These are phyloP conservation scores for Lepiota venenata DNA, from an alignment of 768 basidiomycete genomes.

Conservation along the genomic window DNA sequence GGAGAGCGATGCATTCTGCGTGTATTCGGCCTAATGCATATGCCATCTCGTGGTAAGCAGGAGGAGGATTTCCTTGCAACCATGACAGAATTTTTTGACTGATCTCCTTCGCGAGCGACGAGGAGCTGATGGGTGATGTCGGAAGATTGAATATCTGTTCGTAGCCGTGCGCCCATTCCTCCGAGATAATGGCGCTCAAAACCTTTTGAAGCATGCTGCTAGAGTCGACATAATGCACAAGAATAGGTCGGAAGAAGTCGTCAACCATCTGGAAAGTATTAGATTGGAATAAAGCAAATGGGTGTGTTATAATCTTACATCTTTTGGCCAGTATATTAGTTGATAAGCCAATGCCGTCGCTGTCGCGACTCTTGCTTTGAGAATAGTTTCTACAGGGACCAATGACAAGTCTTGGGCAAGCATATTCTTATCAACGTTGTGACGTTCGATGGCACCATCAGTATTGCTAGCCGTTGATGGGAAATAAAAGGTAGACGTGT, in stretches of 20 bases:
- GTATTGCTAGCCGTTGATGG: conserved; percentile 49
- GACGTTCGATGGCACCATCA: conserved; percentile 54
- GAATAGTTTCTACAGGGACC: conserved; percentile 67
- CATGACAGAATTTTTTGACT: conserved; percentile 63
- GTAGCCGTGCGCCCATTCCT: conserved; percentile 84
- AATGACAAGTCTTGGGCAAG: conserved; percentile 86
- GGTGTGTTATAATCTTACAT: conserved; percentile 34
- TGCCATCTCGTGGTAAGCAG: conserved; percentile 90
- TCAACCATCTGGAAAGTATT: conserved; percentile 37
- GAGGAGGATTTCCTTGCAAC: conserved; percentile 72
- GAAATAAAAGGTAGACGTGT: conserved; percentile 65
- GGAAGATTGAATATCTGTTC: conserved; percentile 26
- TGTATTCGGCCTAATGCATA: conserved; percentile 78
- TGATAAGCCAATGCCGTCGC: conserved; percentile 75
- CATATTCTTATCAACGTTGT: conserved; percentile 98
- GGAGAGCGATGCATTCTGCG: conserved; percentile 70
- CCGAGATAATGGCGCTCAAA: conserved; percentile 78
- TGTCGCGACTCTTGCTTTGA: conserved; percentile 77
- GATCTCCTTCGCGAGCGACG: conserved; percentile 64
- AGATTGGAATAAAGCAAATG: background rate
- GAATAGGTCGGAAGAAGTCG: conserved; percentile 69
- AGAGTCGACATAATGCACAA: conserved; percentile 79
- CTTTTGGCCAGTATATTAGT: conserved; percentile 62
- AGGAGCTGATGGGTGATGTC: conserved; percentile 44
- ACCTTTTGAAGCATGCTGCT: conserved; percentile 91